Percentiles rank a stretch among this genome's conserved stretches.
Conservation (phyloP, 768 basidiomycete genomes). For the Cystofilobasidium capitatum region DNA sequence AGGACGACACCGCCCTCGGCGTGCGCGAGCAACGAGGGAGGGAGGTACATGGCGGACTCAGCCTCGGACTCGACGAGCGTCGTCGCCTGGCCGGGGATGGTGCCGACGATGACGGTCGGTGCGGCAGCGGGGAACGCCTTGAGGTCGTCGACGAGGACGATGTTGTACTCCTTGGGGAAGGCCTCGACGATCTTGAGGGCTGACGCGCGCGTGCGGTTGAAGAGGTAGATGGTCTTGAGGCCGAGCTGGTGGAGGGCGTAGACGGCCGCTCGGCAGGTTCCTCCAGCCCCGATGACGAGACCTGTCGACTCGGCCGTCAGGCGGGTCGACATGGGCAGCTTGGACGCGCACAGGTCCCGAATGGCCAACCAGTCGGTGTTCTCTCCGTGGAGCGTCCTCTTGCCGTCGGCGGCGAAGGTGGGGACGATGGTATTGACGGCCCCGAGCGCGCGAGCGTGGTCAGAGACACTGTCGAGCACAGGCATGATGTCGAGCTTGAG, state of each 20-base stretch:
- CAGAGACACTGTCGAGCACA: constrained; percentile 65
- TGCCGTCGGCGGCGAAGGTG: constrained; percentile 41
- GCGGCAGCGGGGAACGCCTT: constrained; percentile 46
- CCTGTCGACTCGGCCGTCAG: constrained; percentile 46
- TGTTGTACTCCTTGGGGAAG: constrained; percentile 56
- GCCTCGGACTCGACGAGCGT: constrained; percentile 48
- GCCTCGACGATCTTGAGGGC: constrained; percentile 58
- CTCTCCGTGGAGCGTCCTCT: constrained; percentile 63
- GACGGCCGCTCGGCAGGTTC: constrained; percentile 86
- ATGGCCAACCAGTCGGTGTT: constrained; percentile 97
- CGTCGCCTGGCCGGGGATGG: constrained; percentile 55
- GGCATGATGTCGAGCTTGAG: constrained; percentile 85
- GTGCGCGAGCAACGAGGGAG: constrained; percentile 51
- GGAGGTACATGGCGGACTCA: constrained; percentile 45
- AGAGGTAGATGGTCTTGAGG: constrained; percentile 65
- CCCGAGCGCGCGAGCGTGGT: constrained; percentile 73
- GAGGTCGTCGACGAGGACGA: constrained; percentile 53
- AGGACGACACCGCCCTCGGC: constrained; percentile 59
- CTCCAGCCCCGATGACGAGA: constrained; percentile 88
- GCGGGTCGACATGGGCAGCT: constrained; percentile 40
- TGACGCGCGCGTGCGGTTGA: constrained; percentile 69
- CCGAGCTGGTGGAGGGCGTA: constrained; percentile 71
- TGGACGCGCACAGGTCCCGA: constrained; percentile 43
- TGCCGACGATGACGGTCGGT: constrained; percentile 73
- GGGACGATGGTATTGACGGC: constrained; percentile 91